A percentile compares a stretch with the other conserved stretches of the same genome.
phyloP scores from a whole-genome alignment of 1,284 basidiomycete genomes.

The Leccinum ambiguum region DNA sequence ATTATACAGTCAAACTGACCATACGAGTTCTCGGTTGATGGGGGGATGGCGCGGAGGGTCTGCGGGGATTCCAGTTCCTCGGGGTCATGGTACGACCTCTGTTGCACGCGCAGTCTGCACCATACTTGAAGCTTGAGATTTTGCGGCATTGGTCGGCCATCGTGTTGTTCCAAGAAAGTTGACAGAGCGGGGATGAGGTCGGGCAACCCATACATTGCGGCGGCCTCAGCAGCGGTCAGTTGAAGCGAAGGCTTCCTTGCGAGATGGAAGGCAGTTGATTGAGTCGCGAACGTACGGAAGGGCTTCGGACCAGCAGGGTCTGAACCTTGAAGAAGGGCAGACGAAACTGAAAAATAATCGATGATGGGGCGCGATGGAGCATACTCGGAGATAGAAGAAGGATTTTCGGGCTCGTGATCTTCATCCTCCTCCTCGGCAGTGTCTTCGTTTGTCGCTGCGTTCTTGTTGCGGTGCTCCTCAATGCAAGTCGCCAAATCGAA shows the following conservation, averaged over 20 bases:
- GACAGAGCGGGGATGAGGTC: no score
- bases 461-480: neutral
- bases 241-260: neutral
- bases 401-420: neutral
- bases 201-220: no score
- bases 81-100: neutral
- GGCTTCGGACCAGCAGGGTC: neutral
- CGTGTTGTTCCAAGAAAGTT: no score
- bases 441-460: neutral
- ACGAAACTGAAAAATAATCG: neutral
- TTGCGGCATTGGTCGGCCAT: neutral
- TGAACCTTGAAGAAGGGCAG: neutral
- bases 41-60: neutral
- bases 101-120: neutral
- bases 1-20: neutral
- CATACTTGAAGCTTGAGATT: neutral
- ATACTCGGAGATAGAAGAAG: neutral
- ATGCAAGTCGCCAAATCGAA: neutral
- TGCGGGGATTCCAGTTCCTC: neutral
- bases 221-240: no score
- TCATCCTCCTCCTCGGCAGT: neutral
- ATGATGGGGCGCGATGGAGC: neutral
- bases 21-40: neutral
- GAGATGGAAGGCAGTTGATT: neutral
- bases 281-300: neutral